Conservation (phyloP, 805 yeast genomes). For the Monosporozyma solicola region DNA sequence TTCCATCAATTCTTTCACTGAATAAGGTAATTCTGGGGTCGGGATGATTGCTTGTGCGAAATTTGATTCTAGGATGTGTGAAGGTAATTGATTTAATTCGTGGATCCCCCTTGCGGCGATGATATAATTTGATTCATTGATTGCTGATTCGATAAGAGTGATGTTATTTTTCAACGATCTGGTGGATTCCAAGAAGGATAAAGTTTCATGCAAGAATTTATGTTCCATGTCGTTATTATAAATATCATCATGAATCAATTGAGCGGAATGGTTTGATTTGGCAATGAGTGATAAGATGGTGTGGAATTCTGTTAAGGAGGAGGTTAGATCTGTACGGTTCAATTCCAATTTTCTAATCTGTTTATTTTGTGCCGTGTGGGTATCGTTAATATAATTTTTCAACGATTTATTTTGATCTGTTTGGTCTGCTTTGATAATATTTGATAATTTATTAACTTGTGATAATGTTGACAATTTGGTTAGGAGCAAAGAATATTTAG, state of each 20-base stretch:
- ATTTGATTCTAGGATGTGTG: conserved; percentile 48
- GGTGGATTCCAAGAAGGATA: conserved; percentile 55
- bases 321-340: conserved; percentile 52
- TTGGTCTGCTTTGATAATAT: conserved; percentile 16
- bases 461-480: conserved; percentile 24
- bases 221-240: conserved; percentile 63
- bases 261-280: conserved; percentile 56
- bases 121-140: conserved; percentile 59
- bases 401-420: conserved; percentile 10
- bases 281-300: conserved; percentile 45
- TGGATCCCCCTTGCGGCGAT: conserved; percentile 66
- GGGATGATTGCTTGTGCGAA: conserved; percentile 82
- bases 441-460: conserved; percentile 21
- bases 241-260: conserved; percentile 59
- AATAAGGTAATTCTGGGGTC: conserved; percentile 72
- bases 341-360: conserved; percentile 43
- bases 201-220: conserved; percentile 50
- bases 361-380: conserved; percentile 19
- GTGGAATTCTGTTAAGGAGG: conserved; percentile 49
- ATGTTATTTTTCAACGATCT: conserved; percentile 59
- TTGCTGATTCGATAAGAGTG: conserved; percentile 55
- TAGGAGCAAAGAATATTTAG: conserved; percentile 21
- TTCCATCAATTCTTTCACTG: conserved; percentile 50
- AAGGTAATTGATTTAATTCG: conserved; percentile 46
- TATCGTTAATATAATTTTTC: conserved; percentile 14